Base-by-base conservation (phyloP, 1,284 basidiomycete species). In the Cutaneotrichosporon cutaneum region DNA sequence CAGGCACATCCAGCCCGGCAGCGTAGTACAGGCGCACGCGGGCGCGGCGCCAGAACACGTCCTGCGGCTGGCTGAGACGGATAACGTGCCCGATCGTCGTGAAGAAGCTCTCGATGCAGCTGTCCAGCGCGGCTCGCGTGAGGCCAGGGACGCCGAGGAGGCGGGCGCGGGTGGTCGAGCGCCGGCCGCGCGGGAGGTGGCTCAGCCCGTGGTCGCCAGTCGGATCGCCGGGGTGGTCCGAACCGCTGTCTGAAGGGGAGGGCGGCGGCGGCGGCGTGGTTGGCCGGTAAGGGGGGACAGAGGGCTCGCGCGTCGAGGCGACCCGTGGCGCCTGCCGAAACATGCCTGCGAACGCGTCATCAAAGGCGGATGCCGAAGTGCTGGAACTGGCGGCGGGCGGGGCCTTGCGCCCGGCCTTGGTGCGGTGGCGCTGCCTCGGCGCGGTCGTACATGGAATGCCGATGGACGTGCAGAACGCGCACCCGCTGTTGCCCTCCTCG, bases 71-170 rank as follows among this genome's bases (percentile, higher is more conserved):
- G 10, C 52, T 55, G 10, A 59, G 36, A 4, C 35, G 47, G 14
- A 59, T 56, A 13, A 62, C 61, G 3, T 42, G 47, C 4, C 61
- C 61, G 39, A 62, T 48, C 1, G 61, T 56, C 5, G 35, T 6
- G 54, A 62, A 62, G 42, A 56, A 62, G 6, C 39, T 36, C 2
- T 59, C 61, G 39, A 62, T 45, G 48, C 61, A 62, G 42, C 3
- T 36, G 39, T 62, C 61, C 39, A 62, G 61, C 8, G 57, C 61
- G 4, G 33, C 39, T 7, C 54, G 35, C 1, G 57, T 59, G 7
- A 62, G 53, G 6, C 61, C 57, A 0, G 30, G 57, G 0, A 62
- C 61, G 11, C 61, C 61, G 32, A 62, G 47, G 9, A 62, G 47
- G 11, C 61, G 53, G 0, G 60, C 50, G 5, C 30, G n/a, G 2